Base-by-base conservation (phyloP, 345 rosid genomes). In the Bruguiera gymnorhiza region DNA sequence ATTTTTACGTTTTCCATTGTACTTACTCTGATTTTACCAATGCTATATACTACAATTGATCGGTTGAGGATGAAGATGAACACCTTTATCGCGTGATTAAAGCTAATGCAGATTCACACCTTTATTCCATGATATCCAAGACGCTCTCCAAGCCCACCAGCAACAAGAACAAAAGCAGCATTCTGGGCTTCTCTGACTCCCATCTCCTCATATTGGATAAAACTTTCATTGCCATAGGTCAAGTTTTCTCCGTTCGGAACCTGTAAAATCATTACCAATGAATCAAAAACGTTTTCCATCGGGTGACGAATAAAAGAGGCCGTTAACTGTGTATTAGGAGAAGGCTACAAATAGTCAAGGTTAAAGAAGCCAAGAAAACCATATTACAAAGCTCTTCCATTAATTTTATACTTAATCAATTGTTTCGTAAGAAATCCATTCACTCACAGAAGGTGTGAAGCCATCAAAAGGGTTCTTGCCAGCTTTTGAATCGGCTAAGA, bases 81-180 rank as follows among this genome's bases (percentile, higher is more conserved):
- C 18, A 13, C 18, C 48, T 43, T 43, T 13, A 43, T 43, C 19
- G 5, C 6, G 5, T 11, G 18, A 3, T 43, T 43, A 15, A 43
- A 43, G 50, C 9, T 13, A 43, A 43, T 43, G 50, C 50, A 15
- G 18, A 13, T 43, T 43, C 50, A 43, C 73, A 94, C 97, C 97
- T 94, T 95, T 76, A 95, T 95, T 74, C 99, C 99, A 77, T 89
- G 90, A 78, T 88, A 95, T 73, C 99, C 99, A 73, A 95, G 96
- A 62, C 97, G 97, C 71, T 92, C 99, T n/a, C 99, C 99, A 73
- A 95, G 97, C 13, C 99, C 99, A 65, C 99, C 97, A 6, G 97
- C 97, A 81, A 92, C 98, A 76, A 94, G 96, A 76, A 94, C 97
- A 78, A 94, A 94, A 54, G 90, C 95, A 73, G 97, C 88, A 67